These are phyloP conservation scores for Xylariaceae sp. DNA, from an alignment of 2,329 filamentous ascomycete species.

Conservation along the genomic window DNA sequence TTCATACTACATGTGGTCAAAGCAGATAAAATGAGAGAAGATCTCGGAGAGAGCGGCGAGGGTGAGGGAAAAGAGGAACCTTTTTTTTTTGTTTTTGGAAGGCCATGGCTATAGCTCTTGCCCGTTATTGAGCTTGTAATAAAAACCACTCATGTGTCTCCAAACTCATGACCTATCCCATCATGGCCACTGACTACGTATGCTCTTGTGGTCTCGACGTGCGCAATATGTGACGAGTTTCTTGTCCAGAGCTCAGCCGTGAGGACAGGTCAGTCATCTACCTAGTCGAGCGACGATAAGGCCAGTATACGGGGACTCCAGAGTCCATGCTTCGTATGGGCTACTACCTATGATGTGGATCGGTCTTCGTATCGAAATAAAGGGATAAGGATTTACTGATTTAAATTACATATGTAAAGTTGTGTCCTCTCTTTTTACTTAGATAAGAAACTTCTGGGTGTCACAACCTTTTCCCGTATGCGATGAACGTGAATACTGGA, in stretches of 20 bases:
- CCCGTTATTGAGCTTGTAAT: slow-evolving; percentile 8
- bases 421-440: too few species aligned
- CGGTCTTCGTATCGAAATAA: too few species aligned
- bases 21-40: not conserved
- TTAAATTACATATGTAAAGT: too few species aligned
- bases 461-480: too few species aligned
- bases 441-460: too few species aligned
- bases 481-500: not conserved
- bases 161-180: not conserved
- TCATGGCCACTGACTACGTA: not conserved
- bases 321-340: too few species aligned
- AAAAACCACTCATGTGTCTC: slow-evolving; percentile 8
- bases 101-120: slow-evolving; percentile 2
- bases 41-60: not conserved
- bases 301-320: too few species aligned
- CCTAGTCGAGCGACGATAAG: too few species aligned
- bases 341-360: too few species aligned
- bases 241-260: not conserved
- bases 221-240: not conserved
- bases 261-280: not conserved
- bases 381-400: too few species aligned
- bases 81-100: slow-evolving; percentile 3
- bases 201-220: not conserved
- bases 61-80: not conserved
- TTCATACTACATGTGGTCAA: not conserved